phyloP scores from a whole-genome alignment of 345 rosid genomes.

The Eucalyptus tenuipes region DNA sequence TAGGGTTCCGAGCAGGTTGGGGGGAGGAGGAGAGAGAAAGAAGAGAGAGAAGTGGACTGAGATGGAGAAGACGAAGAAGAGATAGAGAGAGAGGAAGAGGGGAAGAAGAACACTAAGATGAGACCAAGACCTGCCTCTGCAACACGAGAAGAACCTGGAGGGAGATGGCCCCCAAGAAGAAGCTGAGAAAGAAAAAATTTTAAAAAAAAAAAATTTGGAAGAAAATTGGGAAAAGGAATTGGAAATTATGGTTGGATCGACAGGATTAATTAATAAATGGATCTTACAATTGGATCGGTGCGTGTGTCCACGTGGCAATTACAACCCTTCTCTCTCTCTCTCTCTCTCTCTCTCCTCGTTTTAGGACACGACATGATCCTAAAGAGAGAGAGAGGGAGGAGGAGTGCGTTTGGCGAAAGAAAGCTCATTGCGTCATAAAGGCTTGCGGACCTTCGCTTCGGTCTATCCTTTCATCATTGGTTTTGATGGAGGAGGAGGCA shows the following conservation, averaged over 20 bases:
- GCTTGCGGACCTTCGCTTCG: background rate
- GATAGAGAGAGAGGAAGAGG: background rate
- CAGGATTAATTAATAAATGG: background rate
- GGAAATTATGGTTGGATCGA: background rate
- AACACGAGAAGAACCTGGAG: background rate
- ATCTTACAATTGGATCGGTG: background rate
- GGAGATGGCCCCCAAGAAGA: background rate
- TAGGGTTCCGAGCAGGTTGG: background rate
- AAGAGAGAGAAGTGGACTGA: conserved; percentile 4
- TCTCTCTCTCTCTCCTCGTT: background rate
- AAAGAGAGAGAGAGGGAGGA: background rate
- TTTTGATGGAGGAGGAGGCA: background rate
- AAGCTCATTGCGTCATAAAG: background rate
- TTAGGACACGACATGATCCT: background rate
- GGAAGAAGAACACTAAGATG: background rate
- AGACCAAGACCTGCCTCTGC: background rate
- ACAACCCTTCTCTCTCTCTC: background rate
- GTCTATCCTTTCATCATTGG: background rate
- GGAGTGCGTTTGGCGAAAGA: background rate
- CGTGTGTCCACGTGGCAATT: background rate
- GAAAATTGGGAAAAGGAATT: background rate
- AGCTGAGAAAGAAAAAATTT: background rate
- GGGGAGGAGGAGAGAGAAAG: background rate
- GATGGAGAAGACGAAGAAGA: background rate
- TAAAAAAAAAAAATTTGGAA: background rate